Evolutionary conservation across 2,329 filamentous ascomycete genomes (phyloP).

Genomic region (Scedosporium aurantiacum): DNA sequence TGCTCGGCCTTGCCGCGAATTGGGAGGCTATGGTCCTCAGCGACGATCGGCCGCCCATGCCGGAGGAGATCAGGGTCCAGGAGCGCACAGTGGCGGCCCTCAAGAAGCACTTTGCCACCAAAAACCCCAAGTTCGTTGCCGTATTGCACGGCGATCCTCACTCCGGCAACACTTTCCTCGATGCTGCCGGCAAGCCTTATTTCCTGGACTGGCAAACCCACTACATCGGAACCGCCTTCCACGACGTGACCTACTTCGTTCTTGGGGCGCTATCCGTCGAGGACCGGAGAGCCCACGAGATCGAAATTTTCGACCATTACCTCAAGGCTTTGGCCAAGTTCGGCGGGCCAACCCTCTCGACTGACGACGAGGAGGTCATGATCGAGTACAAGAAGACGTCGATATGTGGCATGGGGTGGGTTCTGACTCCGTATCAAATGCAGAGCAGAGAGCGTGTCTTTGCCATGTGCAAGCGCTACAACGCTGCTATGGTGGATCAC

Average conservation of each 20-base stretch:
- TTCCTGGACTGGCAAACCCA: conserved; percentile 27
- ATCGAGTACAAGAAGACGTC: conserved; percentile 18
- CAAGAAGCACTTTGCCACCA: conserved; percentile 19
- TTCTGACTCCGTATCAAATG: conserved; percentile 36
- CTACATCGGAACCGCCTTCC: conserved; percentile 23
- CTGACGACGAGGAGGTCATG: conserved; percentile 15
- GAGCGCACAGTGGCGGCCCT: conserved; percentile 18
- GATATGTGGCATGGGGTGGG: conserved; percentile 17
- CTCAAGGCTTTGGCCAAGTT: conserved; percentile 14
- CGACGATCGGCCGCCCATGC: conserved; percentile 2
- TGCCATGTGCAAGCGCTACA: too few species aligned
- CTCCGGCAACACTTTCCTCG: conserved; percentile 3
- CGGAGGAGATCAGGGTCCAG: conserved; percentile 16
- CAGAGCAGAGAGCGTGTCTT: conserved; percentile 24
- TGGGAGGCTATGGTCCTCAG: too few species aligned
- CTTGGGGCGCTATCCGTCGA: conserved; percentile 20
- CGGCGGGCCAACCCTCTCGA: conserved; percentile 17
- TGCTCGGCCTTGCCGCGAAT: too few species aligned
- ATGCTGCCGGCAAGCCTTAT: conserved; percentile 14
- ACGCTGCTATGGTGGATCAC: too few species aligned
- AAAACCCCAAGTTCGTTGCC: conserved; percentile 21
- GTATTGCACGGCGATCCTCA: conserved; percentile 25
- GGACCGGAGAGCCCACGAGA: conserved; percentile 22
- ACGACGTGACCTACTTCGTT: conserved; percentile 25
- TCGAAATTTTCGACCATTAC: conserved; percentile 22